Base-by-base conservation (phyloP, 495 filamentous ascomycete genomes). In the Daldinia decipiens region DNA sequence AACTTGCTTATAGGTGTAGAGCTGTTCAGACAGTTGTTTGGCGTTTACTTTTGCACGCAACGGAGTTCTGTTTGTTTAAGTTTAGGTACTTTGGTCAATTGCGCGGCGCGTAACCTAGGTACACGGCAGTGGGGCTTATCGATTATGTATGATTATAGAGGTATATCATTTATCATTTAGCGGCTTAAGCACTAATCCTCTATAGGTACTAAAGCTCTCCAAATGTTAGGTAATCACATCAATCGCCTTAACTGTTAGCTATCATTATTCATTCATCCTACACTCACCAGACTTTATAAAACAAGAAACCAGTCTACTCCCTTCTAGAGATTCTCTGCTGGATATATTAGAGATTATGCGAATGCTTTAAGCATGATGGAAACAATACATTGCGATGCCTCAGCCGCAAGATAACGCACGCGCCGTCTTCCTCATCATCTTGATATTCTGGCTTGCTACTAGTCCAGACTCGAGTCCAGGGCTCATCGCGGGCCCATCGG, bases 371-470 rank as follows among this genome's bases (percentile, higher is more conserved):
- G 61, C 72, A 69, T 53, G 59, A 75, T 78, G 75, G 68, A 68
- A 71, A 70, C 56, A 52, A 60, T 70, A 63, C 56, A 54, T 53
- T 69, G 70, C 59, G 59, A 83, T 82, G 79, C 76, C 77, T 67
- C 67, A 72, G 52, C 77, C 80, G 59, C 81, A 82, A 62, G 79
- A 83, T 75, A 79, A 75, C 75, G 68, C 76, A 58, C 73, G 78
- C 38, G 60, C 75, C 67, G 59, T 82, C 70, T 67, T 85, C 50
- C 59, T 84, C 56, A 69, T 85, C 67, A 36, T 81, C 71, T 63
- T 86, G 47, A 65, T 85, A 62, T 72, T 82, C 72, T 80, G 82
- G 77, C 64, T 82, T 47, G 72, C 82, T 71, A 61, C 78, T 54
- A 79, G 75, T 13, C 79, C 79, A 17, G 81, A 82, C 36, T 76